Base-by-base conservation (phyloP, 257 asterid genomes). In the Hygrophila difformis region DNA sequence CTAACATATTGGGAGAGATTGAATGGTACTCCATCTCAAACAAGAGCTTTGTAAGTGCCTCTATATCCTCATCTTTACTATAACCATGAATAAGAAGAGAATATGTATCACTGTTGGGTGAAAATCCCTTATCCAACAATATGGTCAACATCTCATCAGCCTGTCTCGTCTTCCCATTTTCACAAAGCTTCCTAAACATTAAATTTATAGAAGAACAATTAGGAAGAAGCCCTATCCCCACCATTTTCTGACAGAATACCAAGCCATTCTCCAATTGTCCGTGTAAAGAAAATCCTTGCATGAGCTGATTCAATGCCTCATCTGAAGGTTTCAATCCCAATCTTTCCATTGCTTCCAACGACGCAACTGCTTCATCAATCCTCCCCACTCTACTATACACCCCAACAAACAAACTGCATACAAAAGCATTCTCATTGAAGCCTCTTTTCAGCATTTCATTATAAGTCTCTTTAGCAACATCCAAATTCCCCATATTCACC, bases 371-470 rank as follows among this genome's bases (percentile, higher is more conserved):
- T 42, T 71, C 93, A 44, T 67, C 72, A 40, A 73, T 57, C 65
- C 68, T 66, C 38, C 80, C 78, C 43, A 60, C 66, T 15, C 71
- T 69, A 39, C 91, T 73, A 49, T 69, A 75, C 4, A 68, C 74
- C 56, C 57, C 71, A 40, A 83, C 43, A 44, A 82, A 77, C 23
- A 66, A 56, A 61, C 75, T 69, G 34, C 69, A 69, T 35, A 77
- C 75, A 40, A 83, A 70, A 40, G 81, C 71, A 61, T 83, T 87
- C 49, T 76, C 82, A 29, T 58, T 51, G 43, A 87, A 83, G 24
- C 96, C 93, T 57, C 94, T 76, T 35, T 69, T 80, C 39, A 69
- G 70, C 94, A 87, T 61, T 60, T 74, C 89, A 8, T 71, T 76
- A 33, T 64, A 74, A 33, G 70, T 65, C 54, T 70, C 65, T 72